A percentile compares a stretch with the other conserved stretches of the same genome.
These are phyloP conservation scores for Ambrosiella xylebori DNA, from an alignment of 2,329 filamentous ascomycete species.

Conservation along the genomic window DNA sequence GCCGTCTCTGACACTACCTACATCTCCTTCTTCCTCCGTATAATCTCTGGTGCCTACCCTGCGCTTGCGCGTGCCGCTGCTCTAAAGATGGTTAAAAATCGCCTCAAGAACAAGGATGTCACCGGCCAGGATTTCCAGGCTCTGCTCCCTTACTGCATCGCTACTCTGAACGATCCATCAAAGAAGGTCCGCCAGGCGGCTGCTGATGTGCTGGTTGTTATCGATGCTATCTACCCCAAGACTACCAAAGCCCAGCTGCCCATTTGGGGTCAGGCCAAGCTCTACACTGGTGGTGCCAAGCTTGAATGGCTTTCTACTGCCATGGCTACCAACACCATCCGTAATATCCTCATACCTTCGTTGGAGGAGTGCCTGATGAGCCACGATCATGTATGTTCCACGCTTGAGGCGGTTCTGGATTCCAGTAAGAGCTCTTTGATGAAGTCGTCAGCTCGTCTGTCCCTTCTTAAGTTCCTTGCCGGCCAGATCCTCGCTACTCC, in stretches of 20 bases:
- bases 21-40: conserved; percentile 56
- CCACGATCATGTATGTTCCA: conserved; percentile 46
- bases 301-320: conserved; percentile 42
- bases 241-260: conserved; percentile 22
- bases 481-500: conserved; percentile 57
- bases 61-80: conserved; percentile 52
- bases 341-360: conserved; percentile 50
- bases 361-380: conserved; percentile 82
- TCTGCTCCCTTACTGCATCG: conserved; percentile 64
- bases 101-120: conserved; percentile 34
- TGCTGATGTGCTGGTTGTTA: conserved; percentile 43
- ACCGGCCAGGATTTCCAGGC: conserved; percentile 52
- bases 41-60: conserved; percentile 58
- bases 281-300: conserved; percentile 44
- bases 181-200: conserved; percentile 62
- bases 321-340: conserved; percentile 42
- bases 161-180: conserved; percentile 57
- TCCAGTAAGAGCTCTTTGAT: conserved; percentile 29
- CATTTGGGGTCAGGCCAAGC: conserved; percentile 40
- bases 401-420: conserved; percentile 31
- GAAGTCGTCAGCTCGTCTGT: conserved; percentile 42
- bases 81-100: conserved; percentile 43
- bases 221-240: conserved; percentile 32
- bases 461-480: conserved; percentile 54
- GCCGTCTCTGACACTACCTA: conserved; percentile 48